Conservation (phyloP, 371 early-diverging fungal species). For the Vairimorpha apis region DNA sequence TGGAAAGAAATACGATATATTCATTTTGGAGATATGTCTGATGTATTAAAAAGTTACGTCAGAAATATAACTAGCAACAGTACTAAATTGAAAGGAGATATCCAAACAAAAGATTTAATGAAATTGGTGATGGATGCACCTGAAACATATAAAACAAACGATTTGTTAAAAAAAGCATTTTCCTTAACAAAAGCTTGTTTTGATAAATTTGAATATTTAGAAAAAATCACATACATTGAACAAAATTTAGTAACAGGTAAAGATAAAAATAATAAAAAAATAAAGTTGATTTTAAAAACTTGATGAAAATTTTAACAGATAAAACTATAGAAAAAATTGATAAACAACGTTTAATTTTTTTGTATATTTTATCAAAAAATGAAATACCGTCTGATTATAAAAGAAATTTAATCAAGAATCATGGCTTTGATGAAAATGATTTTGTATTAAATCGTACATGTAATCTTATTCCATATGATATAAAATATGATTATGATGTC, state of each 20-base stretch:
- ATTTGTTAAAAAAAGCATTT: conserved; percentile 48
- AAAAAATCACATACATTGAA: conserved; percentile 49
- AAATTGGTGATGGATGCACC: conserved; percentile 62
- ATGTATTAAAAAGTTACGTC: conserved; percentile 46
- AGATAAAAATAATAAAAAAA: conserved; percentile 45
- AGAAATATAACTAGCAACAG: conserved; percentile 39
- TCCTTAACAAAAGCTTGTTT: conserved; percentile 51
- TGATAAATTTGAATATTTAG: conserved; percentile 45
- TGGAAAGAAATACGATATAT: conserved; percentile 56
- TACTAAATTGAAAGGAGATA: conserved; percentile 50
- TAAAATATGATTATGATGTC: conserved; percentile 48
- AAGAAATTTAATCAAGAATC: conserved; percentile 23
- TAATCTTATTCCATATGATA: conserved; percentile 2
- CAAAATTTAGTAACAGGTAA: conserved; percentile 56
- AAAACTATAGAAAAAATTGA: conserved; percentile 46
- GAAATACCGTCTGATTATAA: conserved; percentile 39
- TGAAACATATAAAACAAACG: conserved; percentile 55
- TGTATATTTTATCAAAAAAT: conserved; percentile 38
- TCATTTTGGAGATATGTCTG: conserved; percentile 60
- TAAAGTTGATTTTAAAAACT: conserved; percentile 26
- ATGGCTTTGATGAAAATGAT: conserved; percentile 34
- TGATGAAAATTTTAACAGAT: conserved; percentile 44
- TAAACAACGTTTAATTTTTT: conserved; percentile 54
- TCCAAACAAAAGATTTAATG: conserved; percentile 49
- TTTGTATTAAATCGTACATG: conserved; percentile 29